Conservation (phyloP, 768 basidiomycete genomes). For the Chiua virens region DNA sequence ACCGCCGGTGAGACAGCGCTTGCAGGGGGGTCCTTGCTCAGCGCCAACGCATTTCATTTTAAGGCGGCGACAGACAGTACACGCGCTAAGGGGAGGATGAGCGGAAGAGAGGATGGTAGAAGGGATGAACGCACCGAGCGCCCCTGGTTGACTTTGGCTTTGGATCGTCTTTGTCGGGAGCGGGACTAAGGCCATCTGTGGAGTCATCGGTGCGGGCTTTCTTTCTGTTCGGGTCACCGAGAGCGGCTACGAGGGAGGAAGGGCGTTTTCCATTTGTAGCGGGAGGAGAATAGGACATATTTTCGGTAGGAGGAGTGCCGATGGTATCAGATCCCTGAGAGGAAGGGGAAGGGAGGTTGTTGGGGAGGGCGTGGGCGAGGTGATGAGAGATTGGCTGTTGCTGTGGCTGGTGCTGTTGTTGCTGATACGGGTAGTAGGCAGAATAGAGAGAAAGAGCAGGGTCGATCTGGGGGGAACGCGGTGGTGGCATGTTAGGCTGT, state of each 20-base stretch:
- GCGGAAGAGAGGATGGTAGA: background rate
- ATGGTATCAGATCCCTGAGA: slow-evolving; percentile 77
- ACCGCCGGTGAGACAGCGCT: slow-evolving; percentile 73
- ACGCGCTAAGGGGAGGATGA: slow-evolving; percentile 57
- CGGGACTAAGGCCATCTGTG: slow-evolving; percentile 47
- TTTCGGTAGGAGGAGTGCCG: slow-evolving; percentile 71
- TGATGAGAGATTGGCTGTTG: slow-evolving; percentile 55
- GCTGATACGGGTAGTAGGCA: slow-evolving; percentile 59
- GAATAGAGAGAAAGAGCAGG: slow-evolving; percentile 69
- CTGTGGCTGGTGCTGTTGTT: slow-evolving; percentile 44
- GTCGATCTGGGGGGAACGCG: slow-evolving; percentile 67
- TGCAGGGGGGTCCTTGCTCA: slow-evolving; percentile 89
- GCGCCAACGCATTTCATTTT: slow-evolving; percentile 95
- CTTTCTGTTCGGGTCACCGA: slow-evolving; percentile 48
- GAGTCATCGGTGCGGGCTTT: slow-evolving; percentile 62
- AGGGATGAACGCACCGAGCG: slow-evolving; percentile 57
- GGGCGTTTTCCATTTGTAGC: slow-evolving; percentile 69
- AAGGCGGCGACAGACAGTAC: slow-evolving; percentile 86
- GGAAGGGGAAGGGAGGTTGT: slow-evolving; percentile 73
- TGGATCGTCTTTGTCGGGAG: slow-evolving; percentile 58
- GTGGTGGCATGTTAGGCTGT: slow-evolving; percentile 40
- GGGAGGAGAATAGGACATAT: slow-evolving; percentile 48
- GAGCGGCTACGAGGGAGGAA: slow-evolving; percentile 42
- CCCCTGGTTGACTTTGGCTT: slow-evolving; percentile 86
- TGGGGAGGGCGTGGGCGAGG: slow-evolving; percentile 52